Evolutionary conservation across 345 rosid genomes (phyloP), one percentile per base, ranked within the genome.

Genomic region (Gynandropsis gynandra): DNA sequence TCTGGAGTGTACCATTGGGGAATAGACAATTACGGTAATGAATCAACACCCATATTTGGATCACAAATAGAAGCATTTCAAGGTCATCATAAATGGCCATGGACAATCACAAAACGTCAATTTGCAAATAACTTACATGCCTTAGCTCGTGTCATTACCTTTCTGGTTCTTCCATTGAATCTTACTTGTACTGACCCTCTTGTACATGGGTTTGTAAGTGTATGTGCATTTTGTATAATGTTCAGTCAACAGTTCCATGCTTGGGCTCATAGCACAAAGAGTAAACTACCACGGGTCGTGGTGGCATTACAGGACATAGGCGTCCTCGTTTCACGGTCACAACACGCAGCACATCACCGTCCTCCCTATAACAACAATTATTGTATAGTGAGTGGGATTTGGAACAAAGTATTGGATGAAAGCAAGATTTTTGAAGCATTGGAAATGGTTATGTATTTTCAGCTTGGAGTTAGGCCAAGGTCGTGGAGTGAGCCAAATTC

Each of bases 1-100:
- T 83, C 96, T 1, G 96, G 96, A 20, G 76, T 87, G 13, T 90
- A 87, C 75, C 98, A 90, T 35, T 90, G 98, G 98, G 92, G 87
- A 16, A 82, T 80, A 0, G 98, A 87, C 52, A 90, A 90, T 62
- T 87, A 84, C 4, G 98, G 98, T 0, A 84, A 74, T 54, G 85
- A 54, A 18, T 75, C 85, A 0, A 87, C 93, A 3, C 89, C 84
- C 0, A 2, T 87, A 9, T 79, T 90, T 7, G 89, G 98, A 32
- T 0, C 70, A 10, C 98, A 90, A 49, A 87, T 87, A 4, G 92
- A 87, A 62, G 95, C 92, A 15, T 87, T 84, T 56, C 95, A 82
- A 37, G 98, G 96, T 10, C 98, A 90, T 61, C 98, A 90, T 50
- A 83, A 69, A 73, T 84, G 80, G 85, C 96, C 96, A 9, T 84